Conservation (phyloP, 2,329 filamentous ascomycete genomes). For the Aureobasidium sp. region DNA sequence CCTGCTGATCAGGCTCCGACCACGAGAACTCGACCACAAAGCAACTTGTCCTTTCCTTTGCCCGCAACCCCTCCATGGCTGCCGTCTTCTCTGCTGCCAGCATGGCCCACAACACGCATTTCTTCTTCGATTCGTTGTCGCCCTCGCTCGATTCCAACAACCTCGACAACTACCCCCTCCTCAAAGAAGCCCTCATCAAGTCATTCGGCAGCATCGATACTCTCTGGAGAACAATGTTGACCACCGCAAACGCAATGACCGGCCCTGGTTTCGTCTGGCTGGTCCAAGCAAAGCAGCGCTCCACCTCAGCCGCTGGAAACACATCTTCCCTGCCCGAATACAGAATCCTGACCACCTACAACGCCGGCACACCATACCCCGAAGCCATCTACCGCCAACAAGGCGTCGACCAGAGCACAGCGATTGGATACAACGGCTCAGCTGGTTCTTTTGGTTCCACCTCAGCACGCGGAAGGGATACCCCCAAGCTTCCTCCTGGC, state of each 20-base stretch:
- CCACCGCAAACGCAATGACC: slow-evolving; percentile 85
- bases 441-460: slow-evolving; percentile 34
- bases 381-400: slow-evolving; percentile 74
- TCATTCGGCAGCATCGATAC: slow-evolving; percentile 80
- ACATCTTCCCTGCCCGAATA: slow-evolving; percentile 35
- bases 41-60: slow-evolving; percentile 64
- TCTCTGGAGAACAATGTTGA: slow-evolving; percentile 69
- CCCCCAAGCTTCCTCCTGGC: slow-evolving; percentile 50
- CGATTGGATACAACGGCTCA: slow-evolving; percentile 26
- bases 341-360: slow-evolving; percentile 79
- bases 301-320: slow-evolving; percentile 21
- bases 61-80: slow-evolving; percentile 70
- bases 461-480: slow-evolving; percentile 24
- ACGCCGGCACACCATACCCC: slow-evolving; percentile 81
- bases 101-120: slow-evolving; percentile 87
- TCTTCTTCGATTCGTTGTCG: slow-evolving; percentile 59
- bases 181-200: slow-evolving; percentile 54
- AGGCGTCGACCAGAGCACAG: slow-evolving; percentile 58
- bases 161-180: slow-evolving; percentile 48
- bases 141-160: slow-evolving; percentile 24
- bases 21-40: slow-evolving; percentile 56
- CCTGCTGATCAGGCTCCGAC: slow-evolving; percentile 48
- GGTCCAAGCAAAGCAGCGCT: slow-evolving; percentile 38
- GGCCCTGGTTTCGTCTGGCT: slow-evolving; percentile 97
- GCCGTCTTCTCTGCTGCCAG: slow-evolving; percentile 91